Percentiles rank a stretch among this genome's conserved stretches.
Conservation (phyloP, 345 rosid genomes). For the Boechera divaricarpa region DNA sequence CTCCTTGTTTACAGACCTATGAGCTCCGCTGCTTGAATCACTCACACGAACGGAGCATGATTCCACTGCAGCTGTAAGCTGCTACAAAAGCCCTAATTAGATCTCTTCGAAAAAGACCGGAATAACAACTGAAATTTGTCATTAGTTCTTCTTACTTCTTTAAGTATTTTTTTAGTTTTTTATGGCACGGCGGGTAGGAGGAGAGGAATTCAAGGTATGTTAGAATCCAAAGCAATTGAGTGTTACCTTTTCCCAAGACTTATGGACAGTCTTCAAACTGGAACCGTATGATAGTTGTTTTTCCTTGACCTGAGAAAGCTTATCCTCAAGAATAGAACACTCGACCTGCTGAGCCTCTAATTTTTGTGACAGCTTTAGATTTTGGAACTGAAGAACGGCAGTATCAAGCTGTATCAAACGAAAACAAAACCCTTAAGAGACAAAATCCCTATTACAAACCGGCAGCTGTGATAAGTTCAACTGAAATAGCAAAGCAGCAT, state of each 20-base stretch:
- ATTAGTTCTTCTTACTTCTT: slow-evolving; percentile 2
- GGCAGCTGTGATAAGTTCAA: background rate
- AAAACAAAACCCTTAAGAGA: background rate
- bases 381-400: slow-evolving; percentile 82
- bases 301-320: slow-evolving; percentile 58
- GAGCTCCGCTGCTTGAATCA: slow-evolving; percentile 52
- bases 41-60: slow-evolving; percentile 55
- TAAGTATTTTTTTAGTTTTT: background rate
- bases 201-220: background rate
- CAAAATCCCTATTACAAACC: slow-evolving; percentile 24
- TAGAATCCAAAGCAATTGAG: slow-evolving; percentile 4
- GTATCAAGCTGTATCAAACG: slow-evolving; percentile 66
- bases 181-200: background rate
- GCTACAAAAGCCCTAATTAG: slow-evolving; percentile 44
- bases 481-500: background rate
- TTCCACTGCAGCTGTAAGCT: slow-evolving; percentile 72
- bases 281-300: slow-evolving; percentile 64
- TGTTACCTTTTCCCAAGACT: slow-evolving; percentile 78
- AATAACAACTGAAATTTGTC: background rate
- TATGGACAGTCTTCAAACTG: slow-evolving; percentile 61
- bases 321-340: slow-evolving; percentile 65
- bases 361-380: slow-evolving; percentile 84
- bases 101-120: background rate
- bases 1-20: slow-evolving; percentile 39
- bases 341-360: slow-evolving; percentile 86